phyloP scores from a whole-genome alignment of 2,329 filamentous ascomycete species.

The Pseudogymnoascus sp. region DNA sequence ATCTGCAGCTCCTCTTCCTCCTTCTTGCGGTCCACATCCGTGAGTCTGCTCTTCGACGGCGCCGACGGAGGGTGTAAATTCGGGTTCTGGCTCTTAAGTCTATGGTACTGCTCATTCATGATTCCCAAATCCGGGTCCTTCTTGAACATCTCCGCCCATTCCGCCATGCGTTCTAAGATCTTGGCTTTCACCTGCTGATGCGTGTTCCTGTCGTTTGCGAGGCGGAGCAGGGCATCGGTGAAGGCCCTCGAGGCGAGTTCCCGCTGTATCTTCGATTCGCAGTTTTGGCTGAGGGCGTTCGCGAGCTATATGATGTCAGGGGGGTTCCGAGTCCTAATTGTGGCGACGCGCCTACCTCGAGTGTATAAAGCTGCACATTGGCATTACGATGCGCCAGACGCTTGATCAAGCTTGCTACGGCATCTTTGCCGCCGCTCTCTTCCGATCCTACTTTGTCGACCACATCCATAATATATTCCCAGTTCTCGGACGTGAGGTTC shows the following conservation, averaged over 20 bases:
- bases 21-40: slow-evolving; percentile 80
- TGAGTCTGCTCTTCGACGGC: slow-evolving; percentile 86
- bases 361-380: slow-evolving; percentile 69
- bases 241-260: slow-evolving; percentile 66
- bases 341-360: slow-evolving; percentile 41
- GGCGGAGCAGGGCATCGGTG: slow-evolving; percentile 82
- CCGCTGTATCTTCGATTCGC: slow-evolving; percentile 58
- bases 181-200: slow-evolving; percentile 95
- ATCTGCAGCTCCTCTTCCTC: slow-evolving; percentile 97
- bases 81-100: slow-evolving; percentile 76
- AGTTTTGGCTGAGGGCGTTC: slow-evolving; percentile 66
- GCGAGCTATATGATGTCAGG: slow-evolving; percentile 43
- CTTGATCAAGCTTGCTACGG: slow-evolving; percentile 64
- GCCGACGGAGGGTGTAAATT: slow-evolving; percentile 87
- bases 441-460: slow-evolving; percentile 34
- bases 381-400: slow-evolving; percentile 65
- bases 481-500: slow-evolving; percentile 71
- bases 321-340: neutral
- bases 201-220: slow-evolving; percentile 90
- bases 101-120: slow-evolving; percentile 91
- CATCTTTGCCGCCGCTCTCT: slow-evolving; percentile 51
- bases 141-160: slow-evolving; percentile 92
- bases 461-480: slow-evolving; percentile 49
- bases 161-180: slow-evolving; percentile 92
- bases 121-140: slow-evolving; percentile 87